These are phyloP conservation scores for Rhodotorula sphaerocarpa DNA, from an alignment of 768 basidiomycete genomes.

Conservation along the genomic window DNA sequence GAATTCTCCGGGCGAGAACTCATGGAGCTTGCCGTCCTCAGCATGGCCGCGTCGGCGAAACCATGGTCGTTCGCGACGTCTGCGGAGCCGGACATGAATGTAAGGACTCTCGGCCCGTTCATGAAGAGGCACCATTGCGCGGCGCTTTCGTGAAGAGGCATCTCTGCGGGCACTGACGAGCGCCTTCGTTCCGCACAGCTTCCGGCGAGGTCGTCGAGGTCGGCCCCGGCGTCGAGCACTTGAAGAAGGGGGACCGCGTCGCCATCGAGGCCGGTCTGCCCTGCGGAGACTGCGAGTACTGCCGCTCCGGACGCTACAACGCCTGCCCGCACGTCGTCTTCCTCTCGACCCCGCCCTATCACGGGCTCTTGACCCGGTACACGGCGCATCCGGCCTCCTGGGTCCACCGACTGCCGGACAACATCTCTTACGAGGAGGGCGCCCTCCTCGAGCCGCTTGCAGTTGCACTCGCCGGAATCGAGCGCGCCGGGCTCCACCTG, in stretches of 20 bases:
- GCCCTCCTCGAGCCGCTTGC: slow-evolving; percentile 45
- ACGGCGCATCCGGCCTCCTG: slow-evolving; percentile 44
- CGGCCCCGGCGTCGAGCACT: slow-evolving; percentile 42
- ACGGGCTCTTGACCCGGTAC: slow-evolving; percentile 40
- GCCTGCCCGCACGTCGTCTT: slow-evolving; percentile 45
- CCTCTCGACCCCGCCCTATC: slow-evolving; percentile 47
- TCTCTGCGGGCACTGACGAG: too few species aligned
- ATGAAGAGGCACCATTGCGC: too few species aligned
- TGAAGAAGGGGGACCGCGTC: slow-evolving; percentile 40
- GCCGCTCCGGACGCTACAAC: slow-evolving; percentile 46
- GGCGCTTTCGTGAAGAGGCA: too few species aligned
- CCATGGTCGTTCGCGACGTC: slow-evolving; percentile 43
- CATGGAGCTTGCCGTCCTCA: slow-evolving; percentile 26
- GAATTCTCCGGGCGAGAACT: background rate
- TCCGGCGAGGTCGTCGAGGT: slow-evolving; percentile 45
- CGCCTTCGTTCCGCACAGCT: slow-evolving; percentile 32
- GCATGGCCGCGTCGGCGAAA: slow-evolving; percentile 43
- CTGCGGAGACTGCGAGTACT: slow-evolving; percentile 44
- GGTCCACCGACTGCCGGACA: slow-evolving; percentile 46
- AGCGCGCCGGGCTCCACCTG: slow-evolving; percentile 43
- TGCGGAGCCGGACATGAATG: slow-evolving; percentile 23
- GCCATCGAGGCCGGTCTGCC: slow-evolving; percentile 42
- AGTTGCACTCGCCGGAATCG: slow-evolving; percentile 46
- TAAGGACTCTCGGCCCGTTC: background rate
- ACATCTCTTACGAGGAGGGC: slow-evolving; percentile 46